Evolutionary conservation across 2,329 filamentous ascomycete species (phyloP), one percentile per base, ranked within the genome.

Genomic region (Diaporthe sp.): DNA sequence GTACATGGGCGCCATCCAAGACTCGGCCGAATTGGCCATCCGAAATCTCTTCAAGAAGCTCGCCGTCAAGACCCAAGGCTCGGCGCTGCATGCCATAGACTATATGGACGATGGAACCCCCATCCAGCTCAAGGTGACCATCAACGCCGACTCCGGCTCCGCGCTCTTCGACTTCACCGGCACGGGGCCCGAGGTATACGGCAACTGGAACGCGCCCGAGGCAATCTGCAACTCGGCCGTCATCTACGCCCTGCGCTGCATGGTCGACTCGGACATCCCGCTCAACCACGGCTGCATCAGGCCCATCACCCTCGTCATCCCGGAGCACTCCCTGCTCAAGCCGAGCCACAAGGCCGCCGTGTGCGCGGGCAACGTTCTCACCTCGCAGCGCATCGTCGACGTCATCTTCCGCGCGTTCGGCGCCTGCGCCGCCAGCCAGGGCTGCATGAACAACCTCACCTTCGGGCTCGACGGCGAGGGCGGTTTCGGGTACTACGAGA

Each of bases 21-120:
- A 81, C 60, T 85, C 83, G 30, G 84, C 85, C 10, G 85, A 86
- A 70, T 72, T 79, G 2, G 81, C 83, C 0, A 82, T 84, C 6
- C 82, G 83, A 2, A 75, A 76, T 8, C 79, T 78, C 15, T 75
- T 83, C 58, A 77, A 77, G n/a, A 72, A 73, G 17, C 38, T 84
- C 60, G 78, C 92, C 3, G 47, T 50, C 17, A 87, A 90, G 75
- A 88, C 93, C 57, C 76, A 81, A 67, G 42, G 30, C 69, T 28
- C 77, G 2, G 71, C 74, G 5, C 77, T 82, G 5, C 70, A 75
- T 9, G 79, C 80, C 7, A 77, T 78, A 9, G 83, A 85, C 74
- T 80, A 78, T 67, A 79, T 84, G 64, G 83, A 85, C 71, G 81
- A 84, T 69, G 83, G 83, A 2, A 84, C 83, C 0, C 76, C 77